Base-by-base conservation (phyloP, 805 yeast genomes). In the Myxozyma melibiosi region DNA sequence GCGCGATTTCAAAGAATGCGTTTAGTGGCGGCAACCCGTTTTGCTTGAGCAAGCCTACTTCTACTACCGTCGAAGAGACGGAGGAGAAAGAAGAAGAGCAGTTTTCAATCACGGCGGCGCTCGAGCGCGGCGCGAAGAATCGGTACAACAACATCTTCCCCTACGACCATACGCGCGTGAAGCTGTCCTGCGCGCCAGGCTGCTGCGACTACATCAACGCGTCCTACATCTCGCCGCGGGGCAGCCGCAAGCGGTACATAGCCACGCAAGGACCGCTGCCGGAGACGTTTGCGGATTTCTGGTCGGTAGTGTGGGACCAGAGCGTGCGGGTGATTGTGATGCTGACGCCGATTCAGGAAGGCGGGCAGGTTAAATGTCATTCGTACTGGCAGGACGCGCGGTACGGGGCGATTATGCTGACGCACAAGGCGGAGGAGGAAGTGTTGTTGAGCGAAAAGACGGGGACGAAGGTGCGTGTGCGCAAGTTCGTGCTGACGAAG, bases 231-330 rank as follows among this genome's bases (percentile, higher is more conserved):
- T 49, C 63, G 61, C 66, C 80, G 65, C 64, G 67, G 65, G 43
- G 71, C 67, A 67, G 74, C 62, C 62, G 62, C 9, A 65, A 69
- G 38, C 78, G 79, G 39, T 87, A 85, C 67, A 90, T 92, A 66
- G 98, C 97, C 0, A 84, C 97, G 1, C 99, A 92, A 68, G 99
- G 96, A 1, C 98, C 99, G 2, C 72, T 92, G 56, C 76, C 77
- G 0, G 83, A 82, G 34, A 90, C 99, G 0, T 80, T 88, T 44
- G 84, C 83, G 24, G 97, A 92, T 69, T 92, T 94, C 67, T 90
- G 94, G 86, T 82, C 84, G 58, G 83, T 90, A 59, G 78, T 89
- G 13, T 76, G 83, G 65, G 86, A 88, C 65, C 84, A 88, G 63
- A 70, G 77, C 18, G 80, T 84, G 11, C 84, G 87, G 5, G 69